Conservation (phyloP, 2,329 filamentous ascomycete species). For the Ambrosiella xylebori region DNA sequence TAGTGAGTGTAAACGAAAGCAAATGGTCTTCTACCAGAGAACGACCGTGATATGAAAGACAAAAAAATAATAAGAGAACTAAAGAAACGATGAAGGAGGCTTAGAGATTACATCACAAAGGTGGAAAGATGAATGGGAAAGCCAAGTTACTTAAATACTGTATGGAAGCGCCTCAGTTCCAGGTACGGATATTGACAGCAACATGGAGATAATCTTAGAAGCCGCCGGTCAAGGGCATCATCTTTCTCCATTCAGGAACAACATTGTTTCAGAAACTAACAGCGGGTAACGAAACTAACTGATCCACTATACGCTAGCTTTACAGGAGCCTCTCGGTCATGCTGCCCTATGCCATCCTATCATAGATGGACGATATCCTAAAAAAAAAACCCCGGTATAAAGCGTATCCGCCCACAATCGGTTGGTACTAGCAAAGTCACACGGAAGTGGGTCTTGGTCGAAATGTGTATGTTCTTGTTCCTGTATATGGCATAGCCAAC, state of each 20-base stretch:
- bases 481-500: not conserved
- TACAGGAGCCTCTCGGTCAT: no score
- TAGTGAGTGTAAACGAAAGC: not conserved
- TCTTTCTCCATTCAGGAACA: not conserved
- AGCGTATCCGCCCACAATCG: no score
- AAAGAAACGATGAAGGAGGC: not conserved
- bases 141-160: not conserved
- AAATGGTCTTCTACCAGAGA: conserved; percentile 6
- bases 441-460: not conserved
- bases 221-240: not conserved
- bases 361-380: no score
- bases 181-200: not conserved
- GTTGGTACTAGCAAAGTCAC: not conserved
- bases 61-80: not conserved
- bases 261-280: not conserved
- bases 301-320: not conserved
- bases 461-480: not conserved
- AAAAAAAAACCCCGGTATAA: no score
- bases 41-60: not conserved
- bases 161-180: not conserved
- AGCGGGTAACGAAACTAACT: not conserved
- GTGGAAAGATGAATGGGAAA: not conserved
- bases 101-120: not conserved
- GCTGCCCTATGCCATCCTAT: no score
- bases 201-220: not conserved